Evolutionary conservation across 2,329 filamentous ascomycete genomes (phyloP), one percentile per base, ranked within the genome.

Genomic region (Pestalotiopsis sp.): DNA sequence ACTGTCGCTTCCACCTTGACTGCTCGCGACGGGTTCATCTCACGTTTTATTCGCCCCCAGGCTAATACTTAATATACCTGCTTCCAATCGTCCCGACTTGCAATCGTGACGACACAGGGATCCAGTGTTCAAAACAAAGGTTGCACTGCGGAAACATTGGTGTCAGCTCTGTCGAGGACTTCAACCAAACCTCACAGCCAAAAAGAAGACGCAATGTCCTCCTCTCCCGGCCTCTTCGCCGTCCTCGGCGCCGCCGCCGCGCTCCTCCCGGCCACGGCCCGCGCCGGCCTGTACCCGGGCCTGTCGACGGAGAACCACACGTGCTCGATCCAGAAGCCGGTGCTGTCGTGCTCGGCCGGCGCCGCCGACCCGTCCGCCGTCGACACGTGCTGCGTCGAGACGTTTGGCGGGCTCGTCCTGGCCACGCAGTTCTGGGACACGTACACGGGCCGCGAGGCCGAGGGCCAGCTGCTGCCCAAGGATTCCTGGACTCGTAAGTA

Each of bases 351-450:
- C 77, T 86, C 84, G 1, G 71, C 77, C 22, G 74, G 77, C 1
- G 85, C 84, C 5, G 76, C 84, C 5, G 76, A 78, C 26, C 81
- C 80, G 1, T 77, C 72, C 40, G 75, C 80, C 65, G 85, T 87
- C 40, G 88, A 91, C 73, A 85, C 85, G 1, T 91, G 89, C 82
- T 91, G 89, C 72, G 82, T 83, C 17, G 89, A 91, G 79, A 91
- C 89, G 0, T 91, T 81, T 71, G 89, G 89, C 35, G 89, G 89
- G 3, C 81, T 91, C 4, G 74, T 91, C 39, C 80, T 91, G 2
- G 81, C 80, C 67, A 91, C 89, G 0, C 89, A 91, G 70, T 89
- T 88, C 76, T 92, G 89, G 89, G 80, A 84, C 71, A 88, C 86
- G 0, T 88, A 89, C 74, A 91, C 89, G 0, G 89, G 88, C 2